Evolutionary conservation across 1,284 basidiomycete species (phyloP).

Genomic region (Serendipita sp.): DNA sequence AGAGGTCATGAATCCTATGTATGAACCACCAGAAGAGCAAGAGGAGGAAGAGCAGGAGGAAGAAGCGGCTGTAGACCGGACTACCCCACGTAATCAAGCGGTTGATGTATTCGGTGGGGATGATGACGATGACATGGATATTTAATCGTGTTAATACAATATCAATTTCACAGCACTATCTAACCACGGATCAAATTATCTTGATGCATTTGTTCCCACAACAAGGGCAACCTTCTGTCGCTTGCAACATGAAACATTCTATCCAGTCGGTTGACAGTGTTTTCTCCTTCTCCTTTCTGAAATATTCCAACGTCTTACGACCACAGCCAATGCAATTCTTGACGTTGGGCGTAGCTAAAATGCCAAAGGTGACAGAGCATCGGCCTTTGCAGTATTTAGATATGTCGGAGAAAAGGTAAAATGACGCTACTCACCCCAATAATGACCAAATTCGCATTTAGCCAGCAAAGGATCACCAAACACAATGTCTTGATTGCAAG

Average conservation of each 20-base stretch:
- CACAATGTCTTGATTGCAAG: background rate
- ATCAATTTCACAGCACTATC: background rate
- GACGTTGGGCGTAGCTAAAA: background rate
- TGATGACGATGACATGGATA: background rate
- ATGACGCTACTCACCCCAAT: background rate
- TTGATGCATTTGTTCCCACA: conserved; percentile 4
- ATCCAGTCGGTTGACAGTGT: background rate
- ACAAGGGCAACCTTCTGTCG: background rate
- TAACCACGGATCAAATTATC: background rate
- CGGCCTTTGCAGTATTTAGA: background rate
- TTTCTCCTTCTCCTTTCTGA: background rate
- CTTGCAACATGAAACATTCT: background rate
- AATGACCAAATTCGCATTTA: background rate
- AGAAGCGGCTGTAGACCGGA: background rate
- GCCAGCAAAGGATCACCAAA: background rate
- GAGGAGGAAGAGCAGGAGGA: background rate
- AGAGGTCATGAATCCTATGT: background rate
- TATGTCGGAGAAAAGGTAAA: no score
- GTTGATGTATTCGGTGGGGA: background rate
- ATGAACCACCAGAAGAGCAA: conserved; percentile 5
- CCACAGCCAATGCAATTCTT: background rate
- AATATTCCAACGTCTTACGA: background rate
- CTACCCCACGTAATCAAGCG: background rate
- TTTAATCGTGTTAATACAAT: background rate
- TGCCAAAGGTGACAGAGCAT: background rate